A percentile compares a stretch with the other conserved stretches of the same genome.
Conservation (phyloP, 2,329 filamentous ascomycete genomes). For the Penicillium sp. region DNA sequence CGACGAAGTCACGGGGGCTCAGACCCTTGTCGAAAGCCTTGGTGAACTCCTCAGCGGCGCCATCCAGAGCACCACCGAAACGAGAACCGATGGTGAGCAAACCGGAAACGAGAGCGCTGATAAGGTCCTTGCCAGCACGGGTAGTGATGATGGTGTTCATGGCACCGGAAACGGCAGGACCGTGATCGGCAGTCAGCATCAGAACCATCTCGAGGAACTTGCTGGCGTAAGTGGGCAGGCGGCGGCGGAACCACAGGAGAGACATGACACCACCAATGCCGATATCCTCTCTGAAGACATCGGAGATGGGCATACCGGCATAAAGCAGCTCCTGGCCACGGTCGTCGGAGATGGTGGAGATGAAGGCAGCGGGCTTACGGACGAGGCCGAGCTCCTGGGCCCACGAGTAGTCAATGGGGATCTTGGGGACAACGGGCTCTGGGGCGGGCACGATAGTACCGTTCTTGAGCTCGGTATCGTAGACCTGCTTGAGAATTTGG, state of each 20-base stretch:
- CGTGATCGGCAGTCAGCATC: conserved; percentile 99
- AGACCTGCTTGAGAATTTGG: conserved; percentile 70
- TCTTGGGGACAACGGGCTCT: conserved; percentile 95
- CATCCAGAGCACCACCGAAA: conserved; percentile 97
- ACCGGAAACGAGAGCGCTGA: conserved; percentile 92
- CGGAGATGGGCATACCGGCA: conserved; percentile 99
- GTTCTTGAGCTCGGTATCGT: conserved; percentile 80
- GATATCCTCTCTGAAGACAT: conserved; percentile 98
- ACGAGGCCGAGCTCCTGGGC: conserved; percentile 98
- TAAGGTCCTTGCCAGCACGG: conserved; percentile 97
- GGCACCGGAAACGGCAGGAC: conserved; percentile 96
- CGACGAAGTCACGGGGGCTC: conserved; percentile 97
- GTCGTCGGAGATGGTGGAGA: conserved; percentile 99
- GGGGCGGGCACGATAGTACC: conserved; percentile 81
- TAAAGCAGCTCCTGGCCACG: conserved; percentile 99
- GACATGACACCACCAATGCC: conserved; percentile 99
- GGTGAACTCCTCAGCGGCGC: conserved; percentile 97
- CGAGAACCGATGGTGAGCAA: conserved; percentile 96
- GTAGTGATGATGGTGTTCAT: conserved; percentile 99
- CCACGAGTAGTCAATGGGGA: conserved; percentile 99
- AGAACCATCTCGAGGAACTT: conserved; percentile 99
- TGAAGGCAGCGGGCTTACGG: conserved; percentile 99
- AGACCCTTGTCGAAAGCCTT: conserved; percentile 98
- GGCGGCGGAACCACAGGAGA: conserved; percentile 97
- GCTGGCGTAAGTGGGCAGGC: conserved; percentile 91